Evolutionary conservation across 2,329 filamentous ascomycete genomes (phyloP), one percentile per base, ranked within the genome.

Genomic region (Calonectria hawksworthii): DNA sequence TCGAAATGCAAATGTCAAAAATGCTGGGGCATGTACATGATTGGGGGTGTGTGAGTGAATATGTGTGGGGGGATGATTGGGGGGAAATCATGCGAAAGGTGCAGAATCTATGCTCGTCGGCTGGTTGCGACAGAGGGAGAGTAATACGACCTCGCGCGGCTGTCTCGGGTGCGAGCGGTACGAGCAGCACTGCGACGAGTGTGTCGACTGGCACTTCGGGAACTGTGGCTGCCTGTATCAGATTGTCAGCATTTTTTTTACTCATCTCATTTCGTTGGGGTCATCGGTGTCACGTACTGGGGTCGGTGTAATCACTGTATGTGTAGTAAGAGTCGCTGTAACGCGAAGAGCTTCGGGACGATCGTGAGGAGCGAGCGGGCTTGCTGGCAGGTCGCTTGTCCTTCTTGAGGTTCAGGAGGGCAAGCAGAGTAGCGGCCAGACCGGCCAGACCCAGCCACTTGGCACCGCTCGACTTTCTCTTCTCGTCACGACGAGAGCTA

Each of bases 311-410:
- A 76, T 86, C 87, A 28, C 87, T 88, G 83, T 90, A 92, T 67
- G 87, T 89, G 80, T 89, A 89, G 75, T 88, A 89, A 68, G 87
- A 91, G 82, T 90, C 89, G 82, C 85, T 89, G 84, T 90, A 90
- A 78, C 80, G 88, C 82, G 85, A 86, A 26, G 87, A 89, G 36
- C 80, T 86, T 72, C 86, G 83, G 23, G 87, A 80, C 64, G 84
- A 81, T 47, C 80, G 85, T 63, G 82, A 77, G 44, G 85, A 80
- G 51, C 79, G 86, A 63, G 82, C 76, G 50, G 85, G 80, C 80
- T 86, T 86, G 75, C 81, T 83, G 72, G 82, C 82, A 70, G 87
- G 86, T 80, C 85, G 84, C 83, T 89, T 89, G 76, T 89, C 86
- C 81, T 90, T 87, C 75, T 87, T 87, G 59, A 92, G 80, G 74